Conservation (phyloP, 192 early-diverging fungal genomes). For the Funneliformis mosseae region DNA sequence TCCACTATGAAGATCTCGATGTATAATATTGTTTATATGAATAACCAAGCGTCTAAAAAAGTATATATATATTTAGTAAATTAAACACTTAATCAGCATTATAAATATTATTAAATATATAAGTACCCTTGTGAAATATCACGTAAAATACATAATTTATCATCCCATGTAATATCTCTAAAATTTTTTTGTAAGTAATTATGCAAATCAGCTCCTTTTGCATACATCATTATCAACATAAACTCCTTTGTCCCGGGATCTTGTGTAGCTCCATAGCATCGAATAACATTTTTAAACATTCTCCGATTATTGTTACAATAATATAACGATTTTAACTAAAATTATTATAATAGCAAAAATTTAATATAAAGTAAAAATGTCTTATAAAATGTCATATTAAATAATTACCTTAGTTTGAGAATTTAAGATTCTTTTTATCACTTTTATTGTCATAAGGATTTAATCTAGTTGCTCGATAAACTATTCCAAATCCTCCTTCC, state of each 20-base stretch:
- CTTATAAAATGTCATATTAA: no score
- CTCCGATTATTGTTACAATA: no score
- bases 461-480: no score
- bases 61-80: no score
- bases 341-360: not conserved
- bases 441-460: no score
- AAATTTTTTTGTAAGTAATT: not conserved
- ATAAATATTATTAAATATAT: no score
- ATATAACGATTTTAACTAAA: not conserved
- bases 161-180: conserved; percentile 4
- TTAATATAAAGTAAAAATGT: no score
- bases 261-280: not conserved
- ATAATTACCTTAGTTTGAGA: not conserved
- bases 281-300: not conserved
- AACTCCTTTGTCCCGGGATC: not conserved
- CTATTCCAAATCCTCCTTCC: no score
- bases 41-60: not conserved
- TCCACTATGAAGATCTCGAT: conserved; percentile 8
- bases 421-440: not conserved
- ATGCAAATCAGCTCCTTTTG: conserved; percentile 8
- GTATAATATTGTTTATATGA: conserved; percentile 1
- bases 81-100: no score
- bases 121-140: not conserved
- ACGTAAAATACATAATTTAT: not conserved
- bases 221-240: conserved; percentile 17